Evolutionary conservation across 2,329 filamentous ascomycete species (phyloP), one percentile per base, ranked within the genome.

Genomic region (Colletotrichum higginsianum): DNA sequence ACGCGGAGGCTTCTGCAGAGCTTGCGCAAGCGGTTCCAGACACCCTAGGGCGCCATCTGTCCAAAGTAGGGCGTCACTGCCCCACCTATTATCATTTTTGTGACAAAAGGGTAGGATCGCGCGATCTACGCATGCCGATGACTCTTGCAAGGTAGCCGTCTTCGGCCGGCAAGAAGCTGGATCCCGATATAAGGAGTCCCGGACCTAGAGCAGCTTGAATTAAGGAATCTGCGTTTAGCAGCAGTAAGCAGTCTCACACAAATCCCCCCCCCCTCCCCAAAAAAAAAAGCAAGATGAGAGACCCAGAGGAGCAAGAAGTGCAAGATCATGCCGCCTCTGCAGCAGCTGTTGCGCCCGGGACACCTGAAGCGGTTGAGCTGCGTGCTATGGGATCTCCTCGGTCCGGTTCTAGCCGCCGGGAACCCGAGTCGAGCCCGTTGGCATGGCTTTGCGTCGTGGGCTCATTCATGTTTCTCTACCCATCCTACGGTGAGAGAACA

Each of bases 391-490:
- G 46, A 2, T 55, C 65, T n/a, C 8, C 46, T 12, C 15, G n/a
- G 2, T 35, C 52, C 8, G 23, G 42, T 21, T 52, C 66, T 4
- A 42, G 47, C 21, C 53, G 42, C 26, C 18, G 26, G 15, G 69
- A 74, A 23, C 61, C 63, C 3, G 72, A 74, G 46, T 66, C 67
- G 13, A 74, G 58, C 53, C 63, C 61, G 26, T 11, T 46, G 4
- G 70, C 72, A 16, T 74, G 72, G 72, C 58, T 74, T 2, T 74
- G 72, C 50, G 70, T 67, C 12, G n/a, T 38, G 0, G 70, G 69
- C 9, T 70, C 70, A 2, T 74, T 74, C 15, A 35, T 74, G 18
- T 74, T 73, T 11, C 66, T 74, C 6, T 66, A 66, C 15, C 72
- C 72, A 3, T 73, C 66, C 11, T 74, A 73, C 15, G 72, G 72